A percentile compares a stretch with the other conserved stretches of the same genome.
phyloP scores from a whole-genome alignment of 306 rosid genomes.

The Vigna angularis region DNA sequence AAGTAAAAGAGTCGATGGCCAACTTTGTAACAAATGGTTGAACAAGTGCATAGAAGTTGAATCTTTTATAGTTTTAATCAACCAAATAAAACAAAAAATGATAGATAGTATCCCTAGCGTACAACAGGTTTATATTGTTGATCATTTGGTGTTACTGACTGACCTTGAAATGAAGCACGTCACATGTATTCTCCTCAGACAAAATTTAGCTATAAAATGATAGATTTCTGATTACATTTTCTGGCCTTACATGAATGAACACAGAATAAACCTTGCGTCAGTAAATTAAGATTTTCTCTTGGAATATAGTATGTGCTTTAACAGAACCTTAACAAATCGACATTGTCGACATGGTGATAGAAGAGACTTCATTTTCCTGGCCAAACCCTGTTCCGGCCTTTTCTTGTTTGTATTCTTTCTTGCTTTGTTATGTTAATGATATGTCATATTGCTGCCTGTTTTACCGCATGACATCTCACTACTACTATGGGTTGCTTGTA shows the following conservation, averaged over 20 bases:
- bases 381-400: conserved; percentile 43
- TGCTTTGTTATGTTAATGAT: conserved; percentile 40
- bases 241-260: conserved; percentile 32
- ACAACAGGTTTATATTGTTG: conserved; percentile 31
- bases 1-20: background rate
- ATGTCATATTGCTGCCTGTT: conserved; percentile 38
- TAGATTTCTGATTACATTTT: conserved; percentile 40
- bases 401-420: conserved; percentile 43
- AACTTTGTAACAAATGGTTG: conserved; percentile 7
- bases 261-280: conserved; percentile 43
- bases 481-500: conserved; percentile 40
- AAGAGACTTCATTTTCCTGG: conserved; percentile 54
- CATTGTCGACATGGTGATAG: conserved; percentile 65
- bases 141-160: conserved; percentile 35
- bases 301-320: conserved; percentile 42
- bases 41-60: background rate
- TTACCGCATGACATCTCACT: conserved; percentile 47
- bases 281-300: conserved; percentile 46
- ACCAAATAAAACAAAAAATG: conserved; percentile 35
- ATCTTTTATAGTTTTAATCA: conserved; percentile 13
- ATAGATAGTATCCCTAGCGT: background rate
- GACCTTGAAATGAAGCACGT: conserved; percentile 33
- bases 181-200: background rate
- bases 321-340: conserved; percentile 33
- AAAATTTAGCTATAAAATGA: conserved; percentile 31